Conservation (phyloP, 2,329 filamentous ascomycete genomes). For the Helotiales sp. region DNA sequence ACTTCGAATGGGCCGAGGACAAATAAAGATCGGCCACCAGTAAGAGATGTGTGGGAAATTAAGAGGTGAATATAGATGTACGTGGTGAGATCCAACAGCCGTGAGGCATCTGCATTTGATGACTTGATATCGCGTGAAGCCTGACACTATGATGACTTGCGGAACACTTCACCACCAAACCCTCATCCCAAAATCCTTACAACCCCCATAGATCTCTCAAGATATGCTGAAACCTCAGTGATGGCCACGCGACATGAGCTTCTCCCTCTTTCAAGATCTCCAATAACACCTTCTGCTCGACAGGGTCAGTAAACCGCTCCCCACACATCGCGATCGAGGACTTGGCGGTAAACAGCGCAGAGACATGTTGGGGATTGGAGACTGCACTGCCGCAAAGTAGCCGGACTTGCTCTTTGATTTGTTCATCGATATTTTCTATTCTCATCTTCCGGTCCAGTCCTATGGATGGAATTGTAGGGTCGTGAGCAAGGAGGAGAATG, state of each 20-base stretch:
- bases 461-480: slow-evolving; percentile 32
- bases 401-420: slow-evolving; percentile 12
- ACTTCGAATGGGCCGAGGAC: too few species aligned
- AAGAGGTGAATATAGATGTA: too few species aligned
- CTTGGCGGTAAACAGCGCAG: slow-evolving; percentile 34
- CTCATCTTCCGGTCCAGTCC: slow-evolving; percentile 10
- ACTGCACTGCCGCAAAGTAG: slow-evolving; percentile 15
- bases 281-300: slow-evolving; percentile 48
- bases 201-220: background rate
- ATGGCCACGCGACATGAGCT: slow-evolving; percentile 49
- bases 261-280: slow-evolving; percentile 48
- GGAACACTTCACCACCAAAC: too few species aligned
- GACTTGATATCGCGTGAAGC: too few species aligned
- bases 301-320: slow-evolving; percentile 46
- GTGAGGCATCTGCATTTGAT: too few species aligned
- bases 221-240: background rate
- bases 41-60: too few species aligned
- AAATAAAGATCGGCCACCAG: too few species aligned
- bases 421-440: slow-evolving; percentile 3
- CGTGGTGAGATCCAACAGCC: too few species aligned
- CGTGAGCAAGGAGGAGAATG: slow-evolving; percentile 40
- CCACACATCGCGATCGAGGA: slow-evolving; percentile 36
- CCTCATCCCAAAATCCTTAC: background rate
- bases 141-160: too few species aligned
- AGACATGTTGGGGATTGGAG: slow-evolving; percentile 12